Percentiles rank a stretch among this genome's conserved stretches.
These are phyloP conservation scores for Hordeum pubiflorum DNA, from an alignment of 202 grass and related monocot species.

Conservation along the genomic window DNA sequence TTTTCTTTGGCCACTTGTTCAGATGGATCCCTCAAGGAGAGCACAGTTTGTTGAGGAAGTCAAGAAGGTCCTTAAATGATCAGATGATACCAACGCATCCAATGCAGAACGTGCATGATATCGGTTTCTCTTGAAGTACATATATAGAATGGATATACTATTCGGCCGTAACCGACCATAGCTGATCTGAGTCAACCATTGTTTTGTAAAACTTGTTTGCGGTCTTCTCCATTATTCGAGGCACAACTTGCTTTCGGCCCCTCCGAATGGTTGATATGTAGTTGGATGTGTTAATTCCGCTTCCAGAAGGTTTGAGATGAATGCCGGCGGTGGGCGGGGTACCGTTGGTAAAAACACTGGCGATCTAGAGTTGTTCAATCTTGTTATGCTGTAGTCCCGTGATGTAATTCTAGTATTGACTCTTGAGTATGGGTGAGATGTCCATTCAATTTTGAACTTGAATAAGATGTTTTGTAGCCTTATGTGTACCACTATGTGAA, in stretches of 20 bases:
- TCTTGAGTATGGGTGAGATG: slow-evolving; percentile 15
- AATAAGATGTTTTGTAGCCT: slow-evolving; percentile 35
- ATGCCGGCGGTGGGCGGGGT: neutral
- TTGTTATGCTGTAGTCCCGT: slow-evolving; percentile 15
- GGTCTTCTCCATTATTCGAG: neutral
- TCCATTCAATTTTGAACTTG: slow-evolving; percentile 42
- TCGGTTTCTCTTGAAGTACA: slow-evolving; percentile 33
- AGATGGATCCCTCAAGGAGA: slow-evolving; percentile 72
- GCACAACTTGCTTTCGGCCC: neutral
- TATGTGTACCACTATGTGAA: slow-evolving; percentile 2
- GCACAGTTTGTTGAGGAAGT: slow-evolving; percentile 45
- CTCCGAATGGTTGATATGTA: neutral
- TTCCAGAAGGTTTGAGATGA: neutral
- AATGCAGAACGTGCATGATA: slow-evolving; percentile 21
- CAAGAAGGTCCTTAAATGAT: slow-evolving; percentile 44
- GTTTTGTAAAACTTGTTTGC: neutral
- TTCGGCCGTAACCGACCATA: neutral
- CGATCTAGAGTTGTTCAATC: slow-evolving; percentile 4
- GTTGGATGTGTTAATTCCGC: slow-evolving; percentile 18
- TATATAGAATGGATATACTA: slow-evolving; percentile 40
- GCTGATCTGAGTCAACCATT: slow-evolving; percentile 12
- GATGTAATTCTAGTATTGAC: slow-evolving; percentile 19
- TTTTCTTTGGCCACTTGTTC: slow-evolving; percentile 13
- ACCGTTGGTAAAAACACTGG: neutral
- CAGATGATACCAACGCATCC: slow-evolving; percentile 21